These are phyloP conservation scores for Phytophthora megakarya DNA, from an alignment of 352 stramenopile genomes.

Conservation along the genomic window DNA sequence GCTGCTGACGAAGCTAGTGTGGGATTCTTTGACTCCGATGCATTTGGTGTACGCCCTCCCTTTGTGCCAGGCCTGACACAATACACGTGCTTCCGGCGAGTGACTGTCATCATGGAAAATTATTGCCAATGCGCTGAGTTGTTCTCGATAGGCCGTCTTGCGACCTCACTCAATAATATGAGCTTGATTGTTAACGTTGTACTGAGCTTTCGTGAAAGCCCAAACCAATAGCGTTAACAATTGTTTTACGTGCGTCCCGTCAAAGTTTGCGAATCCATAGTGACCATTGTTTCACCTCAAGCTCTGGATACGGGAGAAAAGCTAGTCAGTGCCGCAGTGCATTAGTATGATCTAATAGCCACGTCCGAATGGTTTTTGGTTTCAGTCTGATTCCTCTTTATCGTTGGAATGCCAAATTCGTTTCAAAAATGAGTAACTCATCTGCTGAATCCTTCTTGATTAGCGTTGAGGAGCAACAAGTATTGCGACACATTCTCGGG, in stretches of 20 bases:
- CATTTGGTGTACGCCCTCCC: no score
- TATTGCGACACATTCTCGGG: no score
- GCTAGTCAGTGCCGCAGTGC: background rate
- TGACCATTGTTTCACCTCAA: conserved; percentile 4
- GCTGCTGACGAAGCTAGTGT: background rate
- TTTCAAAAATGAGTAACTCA: background rate
- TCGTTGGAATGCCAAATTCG: background rate
- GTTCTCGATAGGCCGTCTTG: background rate
- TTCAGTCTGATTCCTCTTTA: background rate
- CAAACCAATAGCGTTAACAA: no score
- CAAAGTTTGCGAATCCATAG: no score
- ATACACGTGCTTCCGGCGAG: background rate
- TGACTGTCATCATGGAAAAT: background rate
- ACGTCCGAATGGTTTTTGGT: background rate
- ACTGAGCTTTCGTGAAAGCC: no score
- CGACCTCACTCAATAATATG: background rate
- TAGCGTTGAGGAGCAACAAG: background rate
- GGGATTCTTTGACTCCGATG: background rate
- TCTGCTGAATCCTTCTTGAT: background rate
- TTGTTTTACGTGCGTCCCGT: no score
- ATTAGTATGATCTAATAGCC: background rate
- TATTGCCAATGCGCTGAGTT: background rate
- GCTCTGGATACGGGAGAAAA: background rate
- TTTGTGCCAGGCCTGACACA: background rate
- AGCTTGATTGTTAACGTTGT: no score